phyloP scores from a whole-genome alignment of 1,284 basidiomycete species.

The Moesziomyces aphidis region DNA sequence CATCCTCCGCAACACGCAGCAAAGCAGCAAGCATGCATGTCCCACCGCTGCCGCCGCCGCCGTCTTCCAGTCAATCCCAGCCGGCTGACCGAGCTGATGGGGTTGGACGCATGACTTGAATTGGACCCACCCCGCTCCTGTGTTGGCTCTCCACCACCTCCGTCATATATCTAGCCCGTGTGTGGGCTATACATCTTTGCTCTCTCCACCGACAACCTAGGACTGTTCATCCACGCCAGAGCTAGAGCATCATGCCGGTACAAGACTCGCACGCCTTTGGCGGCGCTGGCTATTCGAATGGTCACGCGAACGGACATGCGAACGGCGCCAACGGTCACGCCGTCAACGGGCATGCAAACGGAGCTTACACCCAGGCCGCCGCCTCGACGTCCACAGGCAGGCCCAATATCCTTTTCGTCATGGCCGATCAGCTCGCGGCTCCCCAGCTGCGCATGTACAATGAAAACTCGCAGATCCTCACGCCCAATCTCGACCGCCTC shows the following conservation, averaged over 20 bases:
- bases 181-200: no score
- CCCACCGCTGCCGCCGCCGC: slow-evolving; percentile 10
- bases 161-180: no score
- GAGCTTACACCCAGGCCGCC: neutral
- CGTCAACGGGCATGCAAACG: slow-evolving; percentile 1
- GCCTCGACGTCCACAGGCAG: slow-evolving; percentile 1
- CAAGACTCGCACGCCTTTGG: neutral
- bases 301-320: neutral
- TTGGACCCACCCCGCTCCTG: no score
- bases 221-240: no score
- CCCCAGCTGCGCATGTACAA: slow-evolving; percentile 45
- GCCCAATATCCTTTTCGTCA: slow-evolving; percentile 39
- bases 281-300: neutral
- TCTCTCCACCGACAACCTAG: no score
- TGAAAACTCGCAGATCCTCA: slow-evolving; percentile 34
- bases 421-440: slow-evolving; percentile 41
- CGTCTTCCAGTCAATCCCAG: slow-evolving; percentile 10
- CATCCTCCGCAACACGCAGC: neutral
- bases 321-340: slow-evolving; percentile 11
- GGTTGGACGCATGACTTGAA: no score
- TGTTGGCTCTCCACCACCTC: no score
- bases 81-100: no score
- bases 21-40: no score
- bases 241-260: neutral
- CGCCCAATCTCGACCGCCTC: slow-evolving; percentile 33